These are phyloP conservation scores for Anthoceros angustus DNA, from an alignment of 225 moss, liverwort and hornwort genomes.

Conservation along the genomic window DNA sequence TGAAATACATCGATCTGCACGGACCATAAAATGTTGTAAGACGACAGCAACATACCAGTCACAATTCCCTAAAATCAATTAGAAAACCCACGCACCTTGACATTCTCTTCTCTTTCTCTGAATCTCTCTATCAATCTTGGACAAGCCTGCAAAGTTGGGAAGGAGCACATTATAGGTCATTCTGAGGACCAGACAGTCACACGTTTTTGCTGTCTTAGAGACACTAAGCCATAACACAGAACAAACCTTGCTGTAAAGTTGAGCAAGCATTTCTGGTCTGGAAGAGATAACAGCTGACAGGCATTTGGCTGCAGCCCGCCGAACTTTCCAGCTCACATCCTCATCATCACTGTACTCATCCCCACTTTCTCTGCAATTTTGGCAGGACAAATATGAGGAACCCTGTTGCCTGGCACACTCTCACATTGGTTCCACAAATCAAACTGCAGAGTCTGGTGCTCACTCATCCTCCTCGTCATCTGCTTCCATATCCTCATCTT, in stretches of 20 bases:
- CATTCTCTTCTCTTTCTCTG: conserved; percentile 98
- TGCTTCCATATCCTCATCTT: conserved; percentile 88
- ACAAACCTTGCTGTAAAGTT: conserved; percentile 58
- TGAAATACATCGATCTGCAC: conserved; percentile 94
- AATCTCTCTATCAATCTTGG: conserved; percentile 96
- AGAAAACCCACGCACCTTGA: conserved; percentile 43
- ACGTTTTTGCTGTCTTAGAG: neutral
- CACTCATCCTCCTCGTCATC: conserved; percentile 99
- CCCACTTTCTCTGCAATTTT: conserved; percentile 66
- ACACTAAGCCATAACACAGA: neutral
- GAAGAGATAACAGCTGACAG: conserved; percentile 93
- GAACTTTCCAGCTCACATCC: conserved; percentile 99
- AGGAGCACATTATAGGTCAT: conserved; percentile 4
- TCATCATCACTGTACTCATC: conserved; percentile 99
- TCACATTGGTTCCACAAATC: neutral
- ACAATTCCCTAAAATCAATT: neutral
- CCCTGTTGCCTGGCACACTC: neutral
- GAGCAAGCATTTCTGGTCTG: conserved; percentile 76
- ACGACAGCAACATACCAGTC: neutral
- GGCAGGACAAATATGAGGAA: neutral
- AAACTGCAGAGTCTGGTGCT: conserved; percentile 7
- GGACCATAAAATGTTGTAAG: conserved; percentile 8
- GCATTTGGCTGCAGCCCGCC: conserved; percentile 82
- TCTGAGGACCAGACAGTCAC: neutral
- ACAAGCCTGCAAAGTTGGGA: conserved; percentile 56